These are phyloP conservation scores for Raffaelea albimanens DNA, from an alignment of 2,329 filamentous ascomycete genomes.

Conservation along the genomic window DNA sequence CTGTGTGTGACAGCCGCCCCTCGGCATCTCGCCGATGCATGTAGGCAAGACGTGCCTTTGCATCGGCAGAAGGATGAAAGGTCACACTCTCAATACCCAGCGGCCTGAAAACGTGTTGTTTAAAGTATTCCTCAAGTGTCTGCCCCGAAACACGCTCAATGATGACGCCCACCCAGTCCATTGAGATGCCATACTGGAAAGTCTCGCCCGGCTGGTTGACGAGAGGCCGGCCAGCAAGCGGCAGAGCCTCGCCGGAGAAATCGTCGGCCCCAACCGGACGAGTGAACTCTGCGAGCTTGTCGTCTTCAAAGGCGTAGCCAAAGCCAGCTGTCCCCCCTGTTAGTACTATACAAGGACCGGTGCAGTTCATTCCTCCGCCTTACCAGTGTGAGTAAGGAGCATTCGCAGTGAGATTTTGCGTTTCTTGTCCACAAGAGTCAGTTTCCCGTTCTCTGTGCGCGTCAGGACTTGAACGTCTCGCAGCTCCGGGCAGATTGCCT, in stretches of 20 bases:
- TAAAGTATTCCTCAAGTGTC: neutral
- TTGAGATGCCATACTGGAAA: neutral
- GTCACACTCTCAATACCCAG: neutral
- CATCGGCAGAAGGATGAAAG: neutral
- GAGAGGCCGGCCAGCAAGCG: neutral
- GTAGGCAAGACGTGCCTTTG: neutral
- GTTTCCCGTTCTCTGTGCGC: neutral
- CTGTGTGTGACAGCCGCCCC: neutral
- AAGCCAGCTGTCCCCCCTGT: neutral
- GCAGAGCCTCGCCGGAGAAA: neutral
- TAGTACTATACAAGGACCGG: too few species aligned
- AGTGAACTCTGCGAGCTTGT: neutral
- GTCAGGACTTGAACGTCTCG: neutral
- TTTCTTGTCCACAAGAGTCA: neutral
- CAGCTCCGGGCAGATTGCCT: neutral
- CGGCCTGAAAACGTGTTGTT: neutral
- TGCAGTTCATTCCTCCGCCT: too few species aligned
- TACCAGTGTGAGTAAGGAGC: neutral
- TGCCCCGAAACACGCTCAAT: neutral
- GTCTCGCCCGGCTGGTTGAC: neutral
- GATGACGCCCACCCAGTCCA: neutral
- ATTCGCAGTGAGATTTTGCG: neutral
- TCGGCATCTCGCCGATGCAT: neutral
- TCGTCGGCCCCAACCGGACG: neutral
- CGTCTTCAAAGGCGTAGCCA: neutral